Percentiles rank a stretch among this genome's conserved stretches.
Conservation (phyloP, 2,329 filamentous ascomycete genomes). For the Hypoxylon rubiginosum region DNA sequence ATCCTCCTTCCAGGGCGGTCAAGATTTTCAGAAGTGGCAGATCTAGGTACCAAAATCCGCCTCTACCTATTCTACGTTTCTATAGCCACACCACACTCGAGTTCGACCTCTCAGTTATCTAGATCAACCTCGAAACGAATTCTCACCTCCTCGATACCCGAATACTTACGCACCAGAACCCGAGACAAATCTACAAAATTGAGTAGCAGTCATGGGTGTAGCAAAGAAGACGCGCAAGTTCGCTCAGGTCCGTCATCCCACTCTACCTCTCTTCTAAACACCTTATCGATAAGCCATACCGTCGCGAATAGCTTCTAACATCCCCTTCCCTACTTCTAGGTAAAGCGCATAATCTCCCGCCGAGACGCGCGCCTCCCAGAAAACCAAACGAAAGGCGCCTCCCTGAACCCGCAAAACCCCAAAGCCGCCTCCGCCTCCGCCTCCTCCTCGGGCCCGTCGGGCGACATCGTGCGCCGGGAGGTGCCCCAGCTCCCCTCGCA, state of each 20-base stretch:
- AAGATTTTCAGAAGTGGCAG: slow-evolving; percentile 45
- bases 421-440: slow-evolving; percentile 64
- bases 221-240: slow-evolving; percentile 95
- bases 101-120: slow-evolving; percentile 1
- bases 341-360: slow-evolving; percentile 75
- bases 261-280: slow-evolving; percentile 5
- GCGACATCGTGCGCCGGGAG: slow-evolving; percentile 76
- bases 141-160: not conserved
- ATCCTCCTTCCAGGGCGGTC: slow-evolving; percentile 44
- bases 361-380: slow-evolving; percentile 85
- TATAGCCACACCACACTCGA: slow-evolving; percentile 2
- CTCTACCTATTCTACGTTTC: not conserved
- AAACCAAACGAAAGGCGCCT: slow-evolving; percentile 78
- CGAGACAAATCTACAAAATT: not conserved
- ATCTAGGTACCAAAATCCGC: slow-evolving; percentile 16
- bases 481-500: slow-evolving; percentile 85
- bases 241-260: slow-evolving; percentile 66
- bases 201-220: slow-evolving; percentile 73
- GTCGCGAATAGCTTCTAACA: slow-evolving; percentile 32
- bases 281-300: slow-evolving; percentile 49
- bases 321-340: slow-evolving; percentile 26
- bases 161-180: not conserved
- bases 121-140: not conserved
- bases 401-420: slow-evolving; percentile 69
- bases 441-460: slow-evolving; percentile 53